Percentiles rank a stretch among this genome's conserved stretches.
Evolutionary conservation across 345 rosid species (phyloP).

Genomic region (Conringia planisiliqua): DNA sequence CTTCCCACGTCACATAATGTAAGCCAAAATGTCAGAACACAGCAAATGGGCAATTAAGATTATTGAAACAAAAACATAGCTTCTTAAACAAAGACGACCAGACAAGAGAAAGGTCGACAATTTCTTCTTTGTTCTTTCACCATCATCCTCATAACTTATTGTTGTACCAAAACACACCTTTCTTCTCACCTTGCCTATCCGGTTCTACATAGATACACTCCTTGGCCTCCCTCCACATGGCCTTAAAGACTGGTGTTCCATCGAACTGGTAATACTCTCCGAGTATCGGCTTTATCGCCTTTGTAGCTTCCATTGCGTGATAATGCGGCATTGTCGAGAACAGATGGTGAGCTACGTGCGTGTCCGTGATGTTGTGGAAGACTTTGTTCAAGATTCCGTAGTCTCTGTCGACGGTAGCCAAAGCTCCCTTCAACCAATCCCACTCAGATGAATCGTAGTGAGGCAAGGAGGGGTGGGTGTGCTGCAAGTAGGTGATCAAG

Average conservation of each 20-base stretch:
- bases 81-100: slow-evolving; percentile 23
- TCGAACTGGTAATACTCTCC: slow-evolving; percentile 84
- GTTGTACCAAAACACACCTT: slow-evolving; percentile 82
- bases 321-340: slow-evolving; percentile 92
- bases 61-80: slow-evolving; percentile 19
- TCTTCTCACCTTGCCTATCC: slow-evolving; percentile 52
- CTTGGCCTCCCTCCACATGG: slow-evolving; percentile 86
- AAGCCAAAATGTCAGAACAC: slow-evolving; percentile 26
- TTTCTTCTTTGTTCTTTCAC: neutral
- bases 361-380: slow-evolving; percentile 81
- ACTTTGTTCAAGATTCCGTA: slow-evolving; percentile 82
- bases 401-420: slow-evolving; percentile 81
- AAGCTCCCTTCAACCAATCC: slow-evolving; percentile 92
- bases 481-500: slow-evolving; percentile 77
- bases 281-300: slow-evolving; percentile 72
- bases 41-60: slow-evolving; percentile 14
- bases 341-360: slow-evolving; percentile 86
- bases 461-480: slow-evolving; percentile 80
- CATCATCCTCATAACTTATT: slow-evolving; percentile 49
- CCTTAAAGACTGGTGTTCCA: slow-evolving; percentile 59
- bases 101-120: slow-evolving; percentile 15
- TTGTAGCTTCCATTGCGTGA: slow-evolving; percentile 87
- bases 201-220: slow-evolving; percentile 82
- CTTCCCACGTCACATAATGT: slow-evolving; percentile 4
- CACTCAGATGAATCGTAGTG: slow-evolving; percentile 79